Base-by-base conservation (phyloP, 768 basidiomycete species). In the Galerina marginata region DNA sequence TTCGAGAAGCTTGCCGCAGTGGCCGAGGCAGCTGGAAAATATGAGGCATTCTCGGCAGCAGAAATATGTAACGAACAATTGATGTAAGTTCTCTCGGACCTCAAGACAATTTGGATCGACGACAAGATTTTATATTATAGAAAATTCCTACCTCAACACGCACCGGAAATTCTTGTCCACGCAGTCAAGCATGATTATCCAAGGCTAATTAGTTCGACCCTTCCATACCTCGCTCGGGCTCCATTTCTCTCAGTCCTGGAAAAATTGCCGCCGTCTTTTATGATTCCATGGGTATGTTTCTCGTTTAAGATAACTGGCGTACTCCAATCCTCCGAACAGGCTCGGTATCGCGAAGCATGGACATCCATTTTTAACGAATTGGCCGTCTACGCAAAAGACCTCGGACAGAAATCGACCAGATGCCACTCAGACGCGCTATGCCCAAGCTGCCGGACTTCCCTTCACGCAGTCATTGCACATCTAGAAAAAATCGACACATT, bases 101-200 rank as follows among this genome's bases (percentile, higher is more conserved):
- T 14, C 23, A 4, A 5, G 29, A 5, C 6, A 9, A 12, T 15
- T 3, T 6, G 2, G 10, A 37, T 39, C 10, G 6, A 11, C 14
- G 29, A 15, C 0, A 15, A 6, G 33, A 9, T 4, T 33, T 33
- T 20, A 51, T 33, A 51, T 14, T 29, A 11, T 15, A 50, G 50
- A 11, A 37, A 51, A 37, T 51, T 51, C n/a, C 15, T 51, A 23
- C 50, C 50, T 37, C 33, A 51, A 38, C 16, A 37, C 12, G 36
- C 36, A 37, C 33, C 50, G 12, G 50, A 51, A 10, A 51, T 51
- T 11, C 15, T 51, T 38, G 33, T 11, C 15, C 50, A 51, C 36
- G 50, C 50, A 6, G 29, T 51, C 11, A 51, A 51, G 33, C 50
- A 51, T 11, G 33, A 51, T 38, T 51, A 51, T 51, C 36, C 50